phyloP scores from a whole-genome alignment of 164 flowering plant genomes.

The Magnolia sinica region DNA sequence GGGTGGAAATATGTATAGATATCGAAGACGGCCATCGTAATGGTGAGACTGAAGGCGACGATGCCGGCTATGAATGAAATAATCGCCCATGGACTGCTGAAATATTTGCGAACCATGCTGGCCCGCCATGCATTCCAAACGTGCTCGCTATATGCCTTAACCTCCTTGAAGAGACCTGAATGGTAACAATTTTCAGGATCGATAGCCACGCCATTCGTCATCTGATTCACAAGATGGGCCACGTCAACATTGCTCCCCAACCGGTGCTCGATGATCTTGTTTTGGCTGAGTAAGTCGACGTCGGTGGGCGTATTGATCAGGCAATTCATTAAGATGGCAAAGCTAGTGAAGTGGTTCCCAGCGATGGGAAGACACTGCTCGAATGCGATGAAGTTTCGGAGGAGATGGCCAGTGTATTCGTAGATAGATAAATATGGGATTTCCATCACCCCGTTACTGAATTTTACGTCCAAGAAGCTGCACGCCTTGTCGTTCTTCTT shows the following conservation, averaged over 20 bases:
- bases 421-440: neutral
- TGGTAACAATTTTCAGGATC: neutral
- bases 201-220: neutral
- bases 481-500: neutral
- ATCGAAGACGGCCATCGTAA: neutral
- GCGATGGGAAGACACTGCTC: neutral
- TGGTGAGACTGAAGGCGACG: neutral
- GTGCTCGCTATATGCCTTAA: neutral
- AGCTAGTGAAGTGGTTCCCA: neutral
- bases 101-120: slow-evolving; percentile 1
- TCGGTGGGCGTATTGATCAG: neutral
- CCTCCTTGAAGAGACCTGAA: neutral
- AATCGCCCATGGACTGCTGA: slow-evolving; percentile 8
- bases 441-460: slow-evolving; percentile 1
- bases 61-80: neutral
- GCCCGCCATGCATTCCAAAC: neutral
- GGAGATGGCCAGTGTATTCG: neutral
- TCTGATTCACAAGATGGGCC: neutral
- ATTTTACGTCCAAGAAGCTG: slow-evolving; percentile 7
- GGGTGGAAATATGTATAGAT: neutral
- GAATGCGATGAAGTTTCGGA: slow-evolving; percentile 1
- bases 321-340: slow-evolving; percentile 5
- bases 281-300: neutral
- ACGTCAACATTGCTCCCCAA: slow-evolving; percentile 1
- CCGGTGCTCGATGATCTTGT: neutral